Percentiles rank a stretch among this genome's conserved stretches.
phyloP scores from a whole-genome alignment of 1,139 yeast genomes.

The Geotrichum reessii region DNA sequence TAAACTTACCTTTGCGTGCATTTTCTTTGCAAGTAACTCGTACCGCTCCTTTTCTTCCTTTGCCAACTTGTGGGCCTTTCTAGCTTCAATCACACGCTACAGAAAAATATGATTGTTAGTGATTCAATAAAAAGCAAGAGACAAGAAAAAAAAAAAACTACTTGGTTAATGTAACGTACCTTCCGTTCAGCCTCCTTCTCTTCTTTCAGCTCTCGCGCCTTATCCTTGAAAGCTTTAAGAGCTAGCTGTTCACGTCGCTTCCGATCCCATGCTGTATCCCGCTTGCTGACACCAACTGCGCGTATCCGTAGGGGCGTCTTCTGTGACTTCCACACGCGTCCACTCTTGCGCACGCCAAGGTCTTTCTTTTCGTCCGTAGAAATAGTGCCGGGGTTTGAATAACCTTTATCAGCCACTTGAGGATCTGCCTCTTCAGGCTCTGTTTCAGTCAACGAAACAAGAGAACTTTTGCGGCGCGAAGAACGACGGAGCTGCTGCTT shows the following conservation, averaged over 20 bases:
- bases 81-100: slow-evolving; percentile 26
- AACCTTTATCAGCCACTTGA: neutral
- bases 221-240: slow-evolving; percentile 32
- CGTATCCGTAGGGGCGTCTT: slow-evolving; percentile 33
- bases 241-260: slow-evolving; percentile 31
- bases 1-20: slow-evolving; percentile 37
- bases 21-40: slow-evolving; percentile 37
- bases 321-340: slow-evolving; percentile 37
- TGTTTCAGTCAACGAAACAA: neutral
- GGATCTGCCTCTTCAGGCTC: neutral
- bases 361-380: neutral
- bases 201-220: slow-evolving; percentile 36
- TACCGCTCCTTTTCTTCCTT: slow-evolving; percentile 42
- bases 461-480: neutral
- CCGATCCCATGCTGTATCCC: slow-evolving; percentile 33
- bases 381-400: no score
- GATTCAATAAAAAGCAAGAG: no score
- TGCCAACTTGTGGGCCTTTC: slow-evolving; percentile 36
- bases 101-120: neutral
- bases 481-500: neutral
- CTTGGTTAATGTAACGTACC: slow-evolving; percentile 16
- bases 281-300: slow-evolving; percentile 28
- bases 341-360: slow-evolving; percentile 20
- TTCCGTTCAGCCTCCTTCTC: slow-evolving; percentile 35
- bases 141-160: neutral